Evolutionary conservation across 2,329 filamentous ascomycete genomes (phyloP).

Genomic region (Tolypocladium album): DNA sequence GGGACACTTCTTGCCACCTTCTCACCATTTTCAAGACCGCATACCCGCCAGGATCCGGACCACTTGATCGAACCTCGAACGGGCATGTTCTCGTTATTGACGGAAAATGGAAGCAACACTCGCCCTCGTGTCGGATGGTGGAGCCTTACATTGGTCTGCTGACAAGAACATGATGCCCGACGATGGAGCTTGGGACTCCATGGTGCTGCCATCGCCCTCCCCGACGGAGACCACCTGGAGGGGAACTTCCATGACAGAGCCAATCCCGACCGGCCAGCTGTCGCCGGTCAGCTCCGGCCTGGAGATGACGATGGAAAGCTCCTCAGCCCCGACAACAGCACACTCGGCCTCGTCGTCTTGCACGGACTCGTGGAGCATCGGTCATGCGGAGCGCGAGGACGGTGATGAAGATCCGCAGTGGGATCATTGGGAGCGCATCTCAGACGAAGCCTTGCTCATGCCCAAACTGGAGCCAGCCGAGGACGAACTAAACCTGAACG

Average conservation of each 20-base stretch:
- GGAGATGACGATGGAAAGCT: slow-evolving; percentile 28
- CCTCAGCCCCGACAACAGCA: slow-evolving; percentile 29
- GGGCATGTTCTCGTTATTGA: slow-evolving; percentile 31
- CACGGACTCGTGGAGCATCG: slow-evolving; percentile 32
- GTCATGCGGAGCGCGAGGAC: slow-evolving; percentile 26
- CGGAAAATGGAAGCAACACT: slow-evolving; percentile 36
- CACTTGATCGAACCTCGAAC: neutral
- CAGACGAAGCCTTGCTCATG: slow-evolving; percentile 33
- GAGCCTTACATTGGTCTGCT: slow-evolving; percentile 34
- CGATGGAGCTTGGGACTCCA: slow-evolving; percentile 19
- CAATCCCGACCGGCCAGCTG: slow-evolving; percentile 34
- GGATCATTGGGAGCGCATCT: slow-evolving; percentile 39
- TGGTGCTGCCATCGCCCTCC: slow-evolving; percentile 20
- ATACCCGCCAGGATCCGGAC: neutral
- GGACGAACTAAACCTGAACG: slow-evolving; percentile 42
- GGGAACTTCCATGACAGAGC: slow-evolving; percentile 10
- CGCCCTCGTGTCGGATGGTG: slow-evolving; percentile 28
- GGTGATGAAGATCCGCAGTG: slow-evolving; percentile 31
- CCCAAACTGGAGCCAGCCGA: slow-evolving; percentile 49
- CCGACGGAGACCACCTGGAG: slow-evolving; percentile 20
- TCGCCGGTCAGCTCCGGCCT: slow-evolving; percentile 43
- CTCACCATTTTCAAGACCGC: neutral
- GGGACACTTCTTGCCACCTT: neutral
- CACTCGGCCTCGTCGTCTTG: slow-evolving; percentile 36
- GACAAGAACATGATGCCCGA: slow-evolving; percentile 33